Evolutionary conservation across 345 rosid species (phyloP).

Genomic region (Eucalyptus erythrocorys): DNA sequence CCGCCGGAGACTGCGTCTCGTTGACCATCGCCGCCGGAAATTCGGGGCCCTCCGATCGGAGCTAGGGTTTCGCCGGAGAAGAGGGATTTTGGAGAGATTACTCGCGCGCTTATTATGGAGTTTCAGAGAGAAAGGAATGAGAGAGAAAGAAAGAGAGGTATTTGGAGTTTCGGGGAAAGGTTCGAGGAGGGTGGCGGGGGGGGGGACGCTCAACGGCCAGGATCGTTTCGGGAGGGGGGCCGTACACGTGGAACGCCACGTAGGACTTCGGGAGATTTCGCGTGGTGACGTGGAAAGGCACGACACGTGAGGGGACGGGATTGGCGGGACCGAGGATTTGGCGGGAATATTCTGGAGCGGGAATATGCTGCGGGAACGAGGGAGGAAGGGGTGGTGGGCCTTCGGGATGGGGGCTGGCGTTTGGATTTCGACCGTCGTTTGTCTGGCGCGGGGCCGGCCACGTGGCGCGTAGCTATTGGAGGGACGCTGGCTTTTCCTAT

Average conservation of each 20-base stretch:
- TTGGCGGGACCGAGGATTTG: not conserved
- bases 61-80: not conserved
- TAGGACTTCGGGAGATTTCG: constrained; percentile 2
- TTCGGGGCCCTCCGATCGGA: not conserved
- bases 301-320: constrained; percentile 1
- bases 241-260: constrained; percentile 34
- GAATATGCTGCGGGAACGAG: not conserved
- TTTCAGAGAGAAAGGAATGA: not conserved
- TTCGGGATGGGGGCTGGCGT: not conserved
- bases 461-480: not conserved
- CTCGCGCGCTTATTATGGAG: not conserved
- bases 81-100: not conserved
- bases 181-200: not conserved
- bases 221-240: not conserved
- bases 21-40: constrained; percentile 20
- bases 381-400: not conserved
- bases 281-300: not conserved
- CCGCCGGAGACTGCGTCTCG: constrained; percentile 16
- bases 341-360: not conserved
- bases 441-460: not conserved
- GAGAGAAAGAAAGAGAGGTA: not conserved
- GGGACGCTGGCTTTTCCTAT: not conserved
- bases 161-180: not conserved
- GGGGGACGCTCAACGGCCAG: constrained; percentile 15
- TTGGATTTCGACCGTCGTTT: not conserved